phyloP scores from a whole-genome alignment of 768 basidiomycete genomes.

The Dentipellis sp. region DNA sequence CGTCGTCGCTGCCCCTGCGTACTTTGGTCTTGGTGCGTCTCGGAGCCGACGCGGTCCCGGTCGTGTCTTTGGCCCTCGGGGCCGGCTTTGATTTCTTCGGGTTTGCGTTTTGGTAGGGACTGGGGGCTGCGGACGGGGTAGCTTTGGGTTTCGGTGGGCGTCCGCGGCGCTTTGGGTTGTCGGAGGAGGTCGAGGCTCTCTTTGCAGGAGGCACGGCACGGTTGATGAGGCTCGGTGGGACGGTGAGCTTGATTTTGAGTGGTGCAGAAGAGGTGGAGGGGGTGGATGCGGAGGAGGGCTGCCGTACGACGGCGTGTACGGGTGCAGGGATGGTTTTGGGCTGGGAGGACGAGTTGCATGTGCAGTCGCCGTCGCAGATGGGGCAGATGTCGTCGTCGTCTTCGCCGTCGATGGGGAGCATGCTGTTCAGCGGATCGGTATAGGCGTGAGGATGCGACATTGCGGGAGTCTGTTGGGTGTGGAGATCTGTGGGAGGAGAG shows the following conservation, averaged over 20 bases:
- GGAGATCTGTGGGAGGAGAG: slow-evolving; percentile 24
- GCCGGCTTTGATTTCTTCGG: slow-evolving; percentile 7
- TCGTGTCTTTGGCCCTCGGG: slow-evolving; percentile 13
- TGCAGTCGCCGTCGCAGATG: slow-evolving; percentile 86
- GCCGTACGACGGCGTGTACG: background rate
- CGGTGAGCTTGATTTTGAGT: slow-evolving; percentile 16
- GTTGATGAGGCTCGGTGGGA: slow-evolving; percentile 11
- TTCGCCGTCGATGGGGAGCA: slow-evolving; percentile 38
- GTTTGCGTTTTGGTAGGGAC: background rate
- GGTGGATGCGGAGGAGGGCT: slow-evolving; percentile 1
- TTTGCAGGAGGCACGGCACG: slow-evolving; percentile 4
- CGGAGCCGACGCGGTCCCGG: background rate
- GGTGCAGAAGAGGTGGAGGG: slow-evolving; percentile 2
- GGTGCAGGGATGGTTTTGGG: background rate
- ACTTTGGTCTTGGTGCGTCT: background rate
- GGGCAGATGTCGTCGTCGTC: slow-evolving; percentile 86
- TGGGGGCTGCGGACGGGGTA: background rate
- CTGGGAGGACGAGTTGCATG: slow-evolving; percentile 47
- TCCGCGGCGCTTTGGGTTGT: slow-evolving; percentile 6
- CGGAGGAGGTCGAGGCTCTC: background rate
- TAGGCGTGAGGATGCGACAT: slow-evolving; percentile 64
- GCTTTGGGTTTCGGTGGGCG: slow-evolving; percentile 2
- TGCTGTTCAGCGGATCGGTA: slow-evolving; percentile 37
- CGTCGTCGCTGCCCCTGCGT: background rate
- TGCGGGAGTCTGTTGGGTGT: slow-evolving; percentile 45